These are phyloP conservation scores for Nicotiana undulata DNA, from an alignment of 257 asterid genomes.

Conservation along the genomic window DNA sequence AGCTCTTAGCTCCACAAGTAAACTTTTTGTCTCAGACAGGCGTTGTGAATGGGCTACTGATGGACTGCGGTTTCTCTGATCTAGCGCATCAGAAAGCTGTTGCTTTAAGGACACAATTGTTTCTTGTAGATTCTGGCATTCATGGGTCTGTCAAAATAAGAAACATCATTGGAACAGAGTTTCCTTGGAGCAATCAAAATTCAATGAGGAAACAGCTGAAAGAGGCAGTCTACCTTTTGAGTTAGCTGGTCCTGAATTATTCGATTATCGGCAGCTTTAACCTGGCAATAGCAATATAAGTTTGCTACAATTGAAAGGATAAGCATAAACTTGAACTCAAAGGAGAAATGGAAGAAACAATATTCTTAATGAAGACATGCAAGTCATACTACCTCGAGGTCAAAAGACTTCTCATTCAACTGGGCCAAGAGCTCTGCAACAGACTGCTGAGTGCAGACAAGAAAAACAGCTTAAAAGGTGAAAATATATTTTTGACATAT, in stretches of 20 bases:
- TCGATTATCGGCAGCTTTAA: conserved; percentile 88
- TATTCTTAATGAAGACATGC: not conserved
- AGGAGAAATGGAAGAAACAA: not conserved
- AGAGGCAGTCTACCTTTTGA: conserved; percentile 57
- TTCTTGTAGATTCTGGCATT: conserved; percentile 72
- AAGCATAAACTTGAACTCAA: not conserved
- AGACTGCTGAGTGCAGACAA: conserved; percentile 41
- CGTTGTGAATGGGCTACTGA: conserved; percentile 33
- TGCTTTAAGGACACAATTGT: conserved; percentile 51
- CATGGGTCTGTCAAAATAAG: conserved; percentile 43
- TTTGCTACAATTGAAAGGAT: not conserved
- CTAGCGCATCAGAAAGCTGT: conserved; percentile 52
- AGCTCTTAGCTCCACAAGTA: conserved; percentile 24
- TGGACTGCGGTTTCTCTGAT: conserved; percentile 33
- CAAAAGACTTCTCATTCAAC: conserved; percentile 88
- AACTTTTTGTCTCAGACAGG: conserved; percentile 32
- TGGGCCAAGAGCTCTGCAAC: conserved; percentile 69
- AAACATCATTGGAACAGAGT: not conserved
- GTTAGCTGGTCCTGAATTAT: conserved; percentile 89
- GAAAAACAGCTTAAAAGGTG: conserved; percentile 7
- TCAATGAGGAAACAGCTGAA: conserved; percentile 16
- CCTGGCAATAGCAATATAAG: conserved; percentile 42
- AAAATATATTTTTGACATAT: not conserved
- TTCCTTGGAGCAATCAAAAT: not conserved
- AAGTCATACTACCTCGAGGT: conserved; percentile 77